Percentiles rank a stretch among this genome's conserved stretches.
Conservation (phyloP, 805 yeast species). For the Metschnikowia picachoensis region DNA sequence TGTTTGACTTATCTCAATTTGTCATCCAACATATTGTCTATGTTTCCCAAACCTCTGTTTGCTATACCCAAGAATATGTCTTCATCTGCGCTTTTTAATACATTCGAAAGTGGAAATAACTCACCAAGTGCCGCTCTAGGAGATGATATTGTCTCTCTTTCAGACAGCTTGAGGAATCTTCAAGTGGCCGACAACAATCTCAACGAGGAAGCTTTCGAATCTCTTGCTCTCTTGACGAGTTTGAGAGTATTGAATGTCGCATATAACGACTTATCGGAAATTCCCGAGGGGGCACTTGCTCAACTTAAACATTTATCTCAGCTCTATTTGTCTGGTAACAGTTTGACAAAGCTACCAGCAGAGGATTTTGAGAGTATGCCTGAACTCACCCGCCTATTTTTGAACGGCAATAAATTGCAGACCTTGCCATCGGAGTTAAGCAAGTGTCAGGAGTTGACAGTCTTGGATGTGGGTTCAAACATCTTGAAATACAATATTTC, state of each 20-base stretch:
- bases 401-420: conserved; percentile 82
- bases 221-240: conserved; percentile 54
- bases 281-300: conserved; percentile 68
- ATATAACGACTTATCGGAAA: conserved; percentile 79
- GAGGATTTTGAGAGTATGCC: conserved; percentile 72
- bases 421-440: conserved; percentile 87
- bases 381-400: conserved; percentile 54
- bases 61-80: conserved; percentile 31
- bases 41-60: conserved; percentile 52
- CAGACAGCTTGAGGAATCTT: conserved; percentile 52
- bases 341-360: conserved; percentile 71
- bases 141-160: conserved; percentile 25
- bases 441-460: conserved; percentile 56
- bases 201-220: conserved; percentile 70
- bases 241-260: conserved; percentile 68
- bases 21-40: conserved; percentile 65
- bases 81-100: conserved; percentile 19
- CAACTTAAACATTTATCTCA: conserved; percentile 55
- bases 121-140: neutral
- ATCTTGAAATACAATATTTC: conserved; percentile 86
- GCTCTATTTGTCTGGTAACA: conserved; percentile 80
- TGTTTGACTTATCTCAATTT: conserved; percentile 60
- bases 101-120: neutral
- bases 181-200: conserved; percentile 81
- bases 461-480: conserved; percentile 88